phyloP scores from a whole-genome alignment of 2,329 filamentous ascomycete species.

The Aureobasidium sp. region DNA sequence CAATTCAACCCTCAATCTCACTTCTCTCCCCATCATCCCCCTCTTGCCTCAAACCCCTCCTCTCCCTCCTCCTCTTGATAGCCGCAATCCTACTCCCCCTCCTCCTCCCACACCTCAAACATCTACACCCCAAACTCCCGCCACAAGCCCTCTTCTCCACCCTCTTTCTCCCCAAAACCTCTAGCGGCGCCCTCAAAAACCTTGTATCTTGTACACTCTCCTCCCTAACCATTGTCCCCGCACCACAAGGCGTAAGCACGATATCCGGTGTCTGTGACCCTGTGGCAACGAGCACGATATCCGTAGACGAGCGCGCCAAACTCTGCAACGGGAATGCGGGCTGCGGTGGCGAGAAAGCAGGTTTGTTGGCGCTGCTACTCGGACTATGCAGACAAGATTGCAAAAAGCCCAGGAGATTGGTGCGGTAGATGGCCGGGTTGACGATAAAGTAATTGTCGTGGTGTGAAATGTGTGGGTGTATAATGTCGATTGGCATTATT shows the following conservation, averaged over 20 bases:
- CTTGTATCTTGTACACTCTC: background rate
- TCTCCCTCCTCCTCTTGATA: slow-evolving; percentile 5
- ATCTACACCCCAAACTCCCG: background rate
- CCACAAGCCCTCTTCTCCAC: background rate
- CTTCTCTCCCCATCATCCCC: background rate
- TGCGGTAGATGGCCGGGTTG: background rate
- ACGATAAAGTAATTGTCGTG: background rate
- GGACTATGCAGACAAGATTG: background rate
- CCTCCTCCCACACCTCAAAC: background rate
- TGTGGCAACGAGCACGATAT: background rate
- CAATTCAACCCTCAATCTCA: slow-evolving; percentile 2
- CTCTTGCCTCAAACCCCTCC: background rate
- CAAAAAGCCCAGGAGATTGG: background rate
- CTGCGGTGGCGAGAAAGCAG: too few relatives aligned
- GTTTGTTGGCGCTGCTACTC: background rate
- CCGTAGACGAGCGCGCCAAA: background rate
- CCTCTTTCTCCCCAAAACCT: background rate
- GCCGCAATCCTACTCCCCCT: background rate
- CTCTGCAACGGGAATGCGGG: background rate
- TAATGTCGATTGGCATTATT: slow-evolving; percentile 4
- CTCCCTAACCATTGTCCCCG: background rate
- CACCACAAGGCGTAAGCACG: background rate
- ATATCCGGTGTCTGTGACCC: background rate
- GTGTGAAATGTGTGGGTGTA: slow-evolving; percentile 2
- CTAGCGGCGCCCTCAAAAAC: background rate